These are phyloP conservation scores for Brettanomyces custersianus DNA, from an alignment of 805 yeast genomes.

Conservation along the genomic window DNA sequence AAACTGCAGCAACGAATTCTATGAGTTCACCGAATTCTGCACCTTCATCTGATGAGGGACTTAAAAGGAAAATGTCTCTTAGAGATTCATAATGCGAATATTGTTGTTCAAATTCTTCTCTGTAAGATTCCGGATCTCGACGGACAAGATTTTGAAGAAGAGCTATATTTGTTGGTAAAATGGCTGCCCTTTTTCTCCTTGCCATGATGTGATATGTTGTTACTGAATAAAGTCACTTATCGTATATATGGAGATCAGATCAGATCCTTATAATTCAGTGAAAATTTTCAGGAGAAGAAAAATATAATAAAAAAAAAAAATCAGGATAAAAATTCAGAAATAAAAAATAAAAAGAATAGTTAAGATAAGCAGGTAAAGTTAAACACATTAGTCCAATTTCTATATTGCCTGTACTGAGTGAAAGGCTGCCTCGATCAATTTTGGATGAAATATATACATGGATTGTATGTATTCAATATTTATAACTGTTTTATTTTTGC, in stretches of 20 bases:
- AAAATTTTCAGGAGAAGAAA: not conserved
- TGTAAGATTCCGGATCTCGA: conserved; percentile 89
- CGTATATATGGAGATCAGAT: not conserved
- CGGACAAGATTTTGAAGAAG: conserved; percentile 85
- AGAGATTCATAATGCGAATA: conserved; percentile 87
- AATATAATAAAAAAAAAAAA: not conserved
- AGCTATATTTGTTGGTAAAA: conserved; percentile 86
- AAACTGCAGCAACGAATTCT: conserved; percentile 88
- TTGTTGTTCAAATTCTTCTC: conserved; percentile 89
- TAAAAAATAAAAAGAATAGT: too few species aligned
- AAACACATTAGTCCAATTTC: too few species aligned
- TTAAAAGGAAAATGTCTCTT: conserved; percentile 75
- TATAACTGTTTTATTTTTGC: too few species aligned
- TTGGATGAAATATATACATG: too few species aligned
- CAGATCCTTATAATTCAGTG: not conserved
- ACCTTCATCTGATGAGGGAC: conserved; percentile 52
- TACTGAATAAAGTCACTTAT: not conserved
- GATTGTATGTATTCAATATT: too few species aligned
- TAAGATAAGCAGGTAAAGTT: too few species aligned
- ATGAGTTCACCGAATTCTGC: conserved; percentile 74
- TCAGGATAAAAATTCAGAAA: not conserved
- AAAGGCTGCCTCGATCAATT: too few species aligned
- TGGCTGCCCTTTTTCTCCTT: conserved; percentile 83
- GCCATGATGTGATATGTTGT: conserved; percentile 48
- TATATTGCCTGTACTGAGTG: too few species aligned